Base-by-base conservation (phyloP, 192 early-diverging fungal species). In the Rhizoclosmatium sp. region DNA sequence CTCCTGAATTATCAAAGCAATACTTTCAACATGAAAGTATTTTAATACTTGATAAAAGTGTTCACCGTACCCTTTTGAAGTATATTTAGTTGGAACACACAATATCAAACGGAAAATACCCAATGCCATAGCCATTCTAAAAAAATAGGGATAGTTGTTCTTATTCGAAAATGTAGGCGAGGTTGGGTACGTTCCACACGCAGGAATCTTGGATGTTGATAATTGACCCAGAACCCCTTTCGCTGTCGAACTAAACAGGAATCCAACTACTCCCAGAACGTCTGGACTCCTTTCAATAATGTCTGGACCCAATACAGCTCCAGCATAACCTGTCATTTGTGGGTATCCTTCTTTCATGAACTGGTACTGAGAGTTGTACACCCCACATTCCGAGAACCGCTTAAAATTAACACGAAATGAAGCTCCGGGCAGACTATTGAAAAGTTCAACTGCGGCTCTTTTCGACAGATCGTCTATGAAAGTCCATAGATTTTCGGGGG, bases 131-230 rank as follows among this genome's bases (percentile, higher is more conserved):
- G 67, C 45, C 16, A 39, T 49, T 31, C 69, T 16, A 23, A 23
- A 56, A 41, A 71, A 49, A 71, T 71, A 71, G 1, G 69, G 69
- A 14, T 71, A 71, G 12, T 71, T 71, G 39, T 40, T 71, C 51
- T 56, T 49, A 47, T 71, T 40, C 16, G 47, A 9, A 40, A 71
- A 71, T 2, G 48, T 46, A 49, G 69, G 69, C 16, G 69, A 49
- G 1, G 69, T 71, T 9, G 69, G 45, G 4, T 40, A 10, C 10
- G 14, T n/a, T 12, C 39, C 69, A 1, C 69, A 71, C 12, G 23
- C 16, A 7, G 69, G 69, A 56, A 71, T 71, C 54, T 71, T 62
- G 23, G 7, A 21, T 40, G 21, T 7, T 4, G 60, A 62, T 7
- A 62, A 40, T 7, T 19, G 14, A 31, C 21, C 4, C 1, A 62